Evolutionary conservation across 1,284 basidiomycete species (phyloP).

Genomic region (Pholiota adiposa): DNA sequence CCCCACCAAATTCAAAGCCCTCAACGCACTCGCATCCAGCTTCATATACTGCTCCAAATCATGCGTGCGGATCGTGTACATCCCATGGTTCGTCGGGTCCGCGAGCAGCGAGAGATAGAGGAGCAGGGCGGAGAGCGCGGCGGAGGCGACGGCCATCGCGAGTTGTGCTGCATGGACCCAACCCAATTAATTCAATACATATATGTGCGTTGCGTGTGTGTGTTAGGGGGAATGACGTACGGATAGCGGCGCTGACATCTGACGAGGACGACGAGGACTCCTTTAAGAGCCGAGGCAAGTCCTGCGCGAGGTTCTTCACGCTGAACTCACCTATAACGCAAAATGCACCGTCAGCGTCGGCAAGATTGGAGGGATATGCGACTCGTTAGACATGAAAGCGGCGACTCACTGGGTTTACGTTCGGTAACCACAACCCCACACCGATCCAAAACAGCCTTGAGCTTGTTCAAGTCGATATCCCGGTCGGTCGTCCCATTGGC

Average conservation of each 20-base stretch:
- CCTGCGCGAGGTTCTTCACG: conserved; percentile 82
- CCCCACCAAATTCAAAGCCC: conserved; percentile 89
- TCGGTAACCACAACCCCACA: conserved; percentile 93
- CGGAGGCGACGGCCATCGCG: conserved; percentile 78
- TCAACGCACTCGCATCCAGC: conserved; percentile 92
- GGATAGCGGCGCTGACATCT: conserved; percentile 50
- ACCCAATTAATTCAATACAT: conserved; percentile 1
- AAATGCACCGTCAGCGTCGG: too few relatives aligned
- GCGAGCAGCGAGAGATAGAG: conserved; percentile 84
- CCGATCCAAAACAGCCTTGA: conserved; percentile 84
- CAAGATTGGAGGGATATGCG: too few relatives aligned
- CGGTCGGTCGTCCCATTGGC: conserved; percentile 70
- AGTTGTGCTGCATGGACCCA: conserved; percentile 66
- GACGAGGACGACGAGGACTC: conserved; percentile 42
- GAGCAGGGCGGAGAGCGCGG: conserved; percentile 82
- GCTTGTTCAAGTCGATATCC: conserved; percentile 87
- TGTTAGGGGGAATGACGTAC: conserved; percentile 39
- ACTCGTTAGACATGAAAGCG: too few relatives aligned
- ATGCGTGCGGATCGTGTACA: conserved; percentile 84
- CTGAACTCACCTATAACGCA: conserved; percentile 84
- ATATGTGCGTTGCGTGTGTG: too few relatives aligned
- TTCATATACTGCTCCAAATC: conserved; percentile 96
- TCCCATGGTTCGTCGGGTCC: conserved; percentile 82
- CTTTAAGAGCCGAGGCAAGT: conserved; percentile 79
- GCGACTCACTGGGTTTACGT: conserved; percentile 74